phyloP scores from a whole-genome alignment of 139 green algal genomes.

The Nannochloris sp. region DNA sequence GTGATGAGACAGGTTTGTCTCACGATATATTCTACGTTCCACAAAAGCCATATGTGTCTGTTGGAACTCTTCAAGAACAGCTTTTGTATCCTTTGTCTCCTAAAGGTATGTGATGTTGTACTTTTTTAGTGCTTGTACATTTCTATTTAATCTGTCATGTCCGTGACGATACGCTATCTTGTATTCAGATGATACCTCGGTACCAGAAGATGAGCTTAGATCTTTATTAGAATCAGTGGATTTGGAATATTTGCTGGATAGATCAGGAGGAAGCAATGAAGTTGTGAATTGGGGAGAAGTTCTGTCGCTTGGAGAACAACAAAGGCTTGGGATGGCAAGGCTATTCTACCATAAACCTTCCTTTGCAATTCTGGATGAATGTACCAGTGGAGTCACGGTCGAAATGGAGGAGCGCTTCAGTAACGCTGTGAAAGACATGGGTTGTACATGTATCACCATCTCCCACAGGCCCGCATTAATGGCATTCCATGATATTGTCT shows the following conservation, averaged over 20 bases:
- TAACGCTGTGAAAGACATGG: conserved; percentile 37
- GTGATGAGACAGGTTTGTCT: conserved; percentile 29
- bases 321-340: conserved; percentile 63
- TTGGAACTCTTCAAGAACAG: conserved; percentile 61
- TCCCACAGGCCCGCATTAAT: conserved; percentile 65
- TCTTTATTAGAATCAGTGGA: conserved; percentile 49
- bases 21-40: conserved; percentile 64
- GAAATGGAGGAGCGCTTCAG: conserved; percentile 73
- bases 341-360: conserved; percentile 63
- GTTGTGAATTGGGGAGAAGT: conserved; percentile 41
- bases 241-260: conserved; percentile 42
- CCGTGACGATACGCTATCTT: background rate
- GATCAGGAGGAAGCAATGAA: conserved; percentile 12
- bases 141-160: too few species aligned
- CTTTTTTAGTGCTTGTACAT: background rate
- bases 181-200: conserved; percentile 14
- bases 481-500: conserved; percentile 69
- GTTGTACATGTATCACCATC: conserved; percentile 73
- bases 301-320: conserved; percentile 61
- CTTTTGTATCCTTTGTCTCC: conserved; percentile 53
- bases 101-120: conserved; percentile 1
- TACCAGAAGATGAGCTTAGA: conserved; percentile 25
- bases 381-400: conserved; percentile 61
- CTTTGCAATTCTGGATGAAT: conserved; percentile 74
- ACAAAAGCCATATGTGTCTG: conserved; percentile 42